These are phyloP conservation scores for Primulina huaijiensis DNA, from an alignment of 257 asterid genomes.

Conservation along the genomic window DNA sequence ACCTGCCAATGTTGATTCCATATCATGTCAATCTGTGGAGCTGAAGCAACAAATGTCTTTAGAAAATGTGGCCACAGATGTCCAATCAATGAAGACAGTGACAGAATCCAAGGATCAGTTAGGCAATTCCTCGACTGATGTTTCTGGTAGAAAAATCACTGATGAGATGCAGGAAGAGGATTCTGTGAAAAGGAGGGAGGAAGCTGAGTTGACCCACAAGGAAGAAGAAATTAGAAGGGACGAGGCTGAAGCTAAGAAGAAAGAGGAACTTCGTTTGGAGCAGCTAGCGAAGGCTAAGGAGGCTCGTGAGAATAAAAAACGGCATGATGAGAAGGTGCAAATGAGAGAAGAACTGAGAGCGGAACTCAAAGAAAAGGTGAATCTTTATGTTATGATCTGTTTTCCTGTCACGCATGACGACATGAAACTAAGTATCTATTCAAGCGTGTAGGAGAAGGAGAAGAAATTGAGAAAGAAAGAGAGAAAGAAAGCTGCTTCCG, in stretches of 20 bases:
- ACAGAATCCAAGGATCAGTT: slow-evolving; percentile 33
- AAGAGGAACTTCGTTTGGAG: slow-evolving; percentile 74
- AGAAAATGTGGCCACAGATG: slow-evolving; percentile 24
- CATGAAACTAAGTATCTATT: neutral
- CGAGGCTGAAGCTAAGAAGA: slow-evolving; percentile 58
- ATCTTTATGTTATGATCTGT: neutral
- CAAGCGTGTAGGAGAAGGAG: slow-evolving; percentile 71
- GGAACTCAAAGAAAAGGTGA: slow-evolving; percentile 83
- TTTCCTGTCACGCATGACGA: neutral
- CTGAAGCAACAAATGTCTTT: slow-evolving; percentile 32
- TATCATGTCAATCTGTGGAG: slow-evolving; percentile 33
- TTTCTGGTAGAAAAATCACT: slow-evolving; percentile 27
- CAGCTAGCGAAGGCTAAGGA: slow-evolving; percentile 74
- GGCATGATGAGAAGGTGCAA: slow-evolving; percentile 72
- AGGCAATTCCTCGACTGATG: slow-evolving; percentile 31
- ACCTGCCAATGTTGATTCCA: slow-evolving; percentile 30
- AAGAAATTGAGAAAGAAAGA: slow-evolving; percentile 88
- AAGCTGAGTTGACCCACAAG: slow-evolving; percentile 52
- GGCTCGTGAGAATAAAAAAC: slow-evolving; percentile 87
- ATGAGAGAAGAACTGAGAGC: slow-evolving; percentile 75
- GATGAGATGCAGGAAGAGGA: slow-evolving; percentile 34
- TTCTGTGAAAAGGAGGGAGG: slow-evolving; percentile 44
- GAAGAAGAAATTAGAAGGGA: slow-evolving; percentile 54
- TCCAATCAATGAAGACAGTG: slow-evolving; percentile 22
- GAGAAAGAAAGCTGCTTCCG: slow-evolving; percentile 52